phyloP scores from a whole-genome alignment of 345 rosid species.

The Cochlearia excelsa region DNA sequence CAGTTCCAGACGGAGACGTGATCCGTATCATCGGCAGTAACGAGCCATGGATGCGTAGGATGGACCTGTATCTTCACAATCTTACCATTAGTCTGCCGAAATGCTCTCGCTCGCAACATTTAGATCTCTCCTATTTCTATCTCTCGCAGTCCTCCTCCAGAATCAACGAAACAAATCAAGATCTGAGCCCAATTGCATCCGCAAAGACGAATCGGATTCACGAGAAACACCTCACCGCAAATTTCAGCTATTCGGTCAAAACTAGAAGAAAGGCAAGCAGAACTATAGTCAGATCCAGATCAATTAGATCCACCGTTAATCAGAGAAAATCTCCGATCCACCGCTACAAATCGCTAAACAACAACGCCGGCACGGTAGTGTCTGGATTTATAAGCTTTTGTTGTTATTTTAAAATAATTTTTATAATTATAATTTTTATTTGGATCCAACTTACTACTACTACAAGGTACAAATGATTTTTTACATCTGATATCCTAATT shows the following conservation, averaged over 20 bases:
- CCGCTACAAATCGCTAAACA: conserved; percentile 20
- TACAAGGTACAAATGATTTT: too few relatives aligned
- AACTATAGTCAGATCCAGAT: conserved; percentile 20
- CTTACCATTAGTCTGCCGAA: conserved; percentile 76
- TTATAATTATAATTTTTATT: too few relatives aligned
- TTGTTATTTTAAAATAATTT: conserved; percentile 4
- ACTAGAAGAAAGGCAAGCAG: background rate
- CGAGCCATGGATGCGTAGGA: conserved; percentile 99
- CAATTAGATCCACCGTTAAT: conserved; percentile 19
- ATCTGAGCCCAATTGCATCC: conserved; percentile 25
- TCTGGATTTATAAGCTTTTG: conserved; percentile 12
- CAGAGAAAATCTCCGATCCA: conserved; percentile 4
- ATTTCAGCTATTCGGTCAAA: conserved; percentile 6
- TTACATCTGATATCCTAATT: too few relatives aligned
- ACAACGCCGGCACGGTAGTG: conserved; percentile 17
- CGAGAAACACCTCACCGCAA: conserved; percentile 9
- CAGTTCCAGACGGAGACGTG: conserved; percentile 98
- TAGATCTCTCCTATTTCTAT: conserved; percentile 15
- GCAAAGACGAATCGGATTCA: conserved; percentile 15
- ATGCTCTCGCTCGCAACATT: conserved; percentile 89
- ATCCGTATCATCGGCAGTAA: conserved; percentile 92
- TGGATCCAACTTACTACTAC: too few relatives aligned
- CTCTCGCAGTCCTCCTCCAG: background rate
- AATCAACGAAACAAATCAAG: conserved; percentile 23
- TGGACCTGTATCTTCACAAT: conserved; percentile 92